phyloP scores from a whole-genome alignment of 129 eudicot genomes.

The Heracleum sosnowskyi region DNA sequence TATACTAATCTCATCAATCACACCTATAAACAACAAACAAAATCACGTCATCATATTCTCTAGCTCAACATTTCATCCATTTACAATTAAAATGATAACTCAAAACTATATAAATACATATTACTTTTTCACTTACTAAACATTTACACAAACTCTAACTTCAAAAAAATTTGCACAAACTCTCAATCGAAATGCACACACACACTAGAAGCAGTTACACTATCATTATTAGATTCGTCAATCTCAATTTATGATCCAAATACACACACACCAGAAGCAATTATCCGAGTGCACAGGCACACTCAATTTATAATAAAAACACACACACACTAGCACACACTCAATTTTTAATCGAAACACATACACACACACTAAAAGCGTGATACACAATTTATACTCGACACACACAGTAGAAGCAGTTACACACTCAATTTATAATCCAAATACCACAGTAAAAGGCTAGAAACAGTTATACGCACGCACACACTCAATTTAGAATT shows the following conservation, averaged over 20 bases:
- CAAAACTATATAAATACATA: not conserved
- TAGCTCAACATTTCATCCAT: not conserved
- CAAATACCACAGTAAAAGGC: no score
- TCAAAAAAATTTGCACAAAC: not conserved
- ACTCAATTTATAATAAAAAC: not conserved
- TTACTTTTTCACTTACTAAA: not conserved
- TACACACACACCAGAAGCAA: not conserved
- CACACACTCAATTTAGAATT: no score
- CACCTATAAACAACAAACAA: not conserved
- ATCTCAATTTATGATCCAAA: no score
- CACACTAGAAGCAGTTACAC: not conserved
- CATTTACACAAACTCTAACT: not conserved
- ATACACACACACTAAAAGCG: no score
- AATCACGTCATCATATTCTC: not conserved
- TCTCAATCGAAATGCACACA: not conserved
- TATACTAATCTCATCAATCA: not conserved
- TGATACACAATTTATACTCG: no score
- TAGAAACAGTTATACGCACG: no score
- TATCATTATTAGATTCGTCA: no score
- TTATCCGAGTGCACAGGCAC: not conserved
- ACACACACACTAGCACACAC: no score
- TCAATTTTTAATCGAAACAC: no score
- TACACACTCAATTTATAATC: not conserved
- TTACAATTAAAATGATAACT: not conserved
- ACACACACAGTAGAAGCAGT: not conserved